These are phyloP conservation scores for Aristolochia californica DNA, from an alignment of 164 flowering plant genomes.

Conservation along the genomic window DNA sequence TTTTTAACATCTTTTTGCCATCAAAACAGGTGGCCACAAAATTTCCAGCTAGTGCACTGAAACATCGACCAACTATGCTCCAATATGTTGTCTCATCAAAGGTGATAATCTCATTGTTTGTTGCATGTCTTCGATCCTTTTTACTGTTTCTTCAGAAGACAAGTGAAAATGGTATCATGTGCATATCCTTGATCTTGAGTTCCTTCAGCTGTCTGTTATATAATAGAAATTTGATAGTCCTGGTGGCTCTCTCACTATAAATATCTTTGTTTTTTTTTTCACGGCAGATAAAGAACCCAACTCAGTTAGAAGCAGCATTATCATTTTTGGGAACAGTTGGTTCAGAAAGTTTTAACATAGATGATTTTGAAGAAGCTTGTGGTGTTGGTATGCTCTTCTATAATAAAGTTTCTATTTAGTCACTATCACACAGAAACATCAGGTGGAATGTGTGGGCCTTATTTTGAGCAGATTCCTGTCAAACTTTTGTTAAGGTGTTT, in stretches of 20 bases:
- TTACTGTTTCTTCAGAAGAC: background rate
- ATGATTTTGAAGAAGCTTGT: conserved; percentile 82
- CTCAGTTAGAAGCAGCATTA: conserved; percentile 83
- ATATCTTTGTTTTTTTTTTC: background rate
- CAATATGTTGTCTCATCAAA: conserved; percentile 50
- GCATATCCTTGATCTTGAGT: background rate
- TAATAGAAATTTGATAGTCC: too few species aligned
- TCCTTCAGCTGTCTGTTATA: background rate
- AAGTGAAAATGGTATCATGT: background rate
- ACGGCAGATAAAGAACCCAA: conserved; percentile 75
- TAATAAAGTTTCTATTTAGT: too few species aligned
- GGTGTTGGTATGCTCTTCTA: conserved; percentile 68
- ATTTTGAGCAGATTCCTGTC: too few species aligned
- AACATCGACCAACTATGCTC: conserved; percentile 64
- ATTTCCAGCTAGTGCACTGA: conserved; percentile 83
- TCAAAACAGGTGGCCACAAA: conserved; percentile 69
- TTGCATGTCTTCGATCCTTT: background rate
- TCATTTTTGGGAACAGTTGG: conserved; percentile 39
- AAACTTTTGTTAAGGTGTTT: too few species aligned
- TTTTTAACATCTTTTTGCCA: background rate
- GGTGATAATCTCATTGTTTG: conserved; percentile 25
- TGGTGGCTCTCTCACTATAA: background rate
- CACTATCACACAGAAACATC: too few species aligned
- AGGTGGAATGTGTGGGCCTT: too few species aligned
- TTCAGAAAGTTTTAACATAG: conserved; percentile 34